These are phyloP conservation scores for Cutaneotrichosporon daszewskae DNA, from an alignment of 1,284 basidiomycete genomes.

Conservation along the genomic window DNA sequence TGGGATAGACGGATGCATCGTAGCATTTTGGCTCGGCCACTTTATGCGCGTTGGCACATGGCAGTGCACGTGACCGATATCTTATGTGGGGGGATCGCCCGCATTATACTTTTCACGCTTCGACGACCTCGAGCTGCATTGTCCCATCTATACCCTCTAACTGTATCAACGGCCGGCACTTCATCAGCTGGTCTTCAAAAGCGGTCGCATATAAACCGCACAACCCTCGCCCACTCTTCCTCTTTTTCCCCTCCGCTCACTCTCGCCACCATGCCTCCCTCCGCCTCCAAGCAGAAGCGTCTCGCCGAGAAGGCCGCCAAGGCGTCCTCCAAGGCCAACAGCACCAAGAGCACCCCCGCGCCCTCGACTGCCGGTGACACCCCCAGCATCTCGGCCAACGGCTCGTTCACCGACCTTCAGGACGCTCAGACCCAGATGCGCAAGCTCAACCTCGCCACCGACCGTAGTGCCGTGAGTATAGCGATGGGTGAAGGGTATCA, in stretches of 20 bases:
- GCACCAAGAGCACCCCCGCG: slow-evolving; percentile 52
- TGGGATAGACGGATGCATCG: background rate
- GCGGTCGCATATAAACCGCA: too few species aligned
- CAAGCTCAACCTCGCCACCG: slow-evolving; percentile 78
- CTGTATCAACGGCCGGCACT: too few species aligned
- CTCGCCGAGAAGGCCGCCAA: slow-evolving; percentile 87
- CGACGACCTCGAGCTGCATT: too few species aligned
- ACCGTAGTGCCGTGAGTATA: slow-evolving; percentile 57
- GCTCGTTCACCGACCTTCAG: slow-evolving; percentile 56
- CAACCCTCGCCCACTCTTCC: too few species aligned
- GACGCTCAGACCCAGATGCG: slow-evolving; percentile 63
- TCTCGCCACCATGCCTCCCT: slow-evolving; percentile 44
- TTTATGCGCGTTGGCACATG: too few species aligned
- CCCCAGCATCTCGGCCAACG: slow-evolving; percentile 66
- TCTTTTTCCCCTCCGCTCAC: background rate
- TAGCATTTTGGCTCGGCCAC: background rate
- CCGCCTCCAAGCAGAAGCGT: slow-evolving; percentile 58
- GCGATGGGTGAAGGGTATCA: background rate
- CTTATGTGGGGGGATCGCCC: too few species aligned
- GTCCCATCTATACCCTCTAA: too few species aligned
- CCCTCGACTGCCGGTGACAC: slow-evolving; percentile 62
- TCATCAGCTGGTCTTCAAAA: too few species aligned
- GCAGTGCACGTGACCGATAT: too few species aligned
- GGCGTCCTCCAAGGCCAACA: slow-evolving; percentile 42
- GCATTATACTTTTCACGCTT: too few species aligned